A percentile compares a stretch with the other conserved stretches of the same genome.
phyloP scores from a whole-genome alignment of 2,329 filamentous ascomycete genomes.

The Magnaporthiopsis rhizophila region DNA sequence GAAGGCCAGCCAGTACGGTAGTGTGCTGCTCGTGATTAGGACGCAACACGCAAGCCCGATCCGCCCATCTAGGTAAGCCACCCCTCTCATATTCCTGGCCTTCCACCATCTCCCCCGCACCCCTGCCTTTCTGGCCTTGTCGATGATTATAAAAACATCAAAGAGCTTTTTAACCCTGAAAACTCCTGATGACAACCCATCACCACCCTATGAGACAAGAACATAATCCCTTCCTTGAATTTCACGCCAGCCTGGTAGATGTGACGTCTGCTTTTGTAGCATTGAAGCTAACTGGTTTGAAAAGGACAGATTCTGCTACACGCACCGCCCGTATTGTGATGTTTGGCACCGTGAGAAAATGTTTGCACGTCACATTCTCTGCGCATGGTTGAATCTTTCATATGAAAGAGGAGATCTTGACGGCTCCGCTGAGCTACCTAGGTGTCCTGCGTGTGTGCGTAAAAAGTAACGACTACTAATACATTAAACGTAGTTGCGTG shows the following conservation, averaged over 20 bases:
- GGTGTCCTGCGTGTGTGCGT: too few relatives aligned
- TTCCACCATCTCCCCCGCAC: background rate
- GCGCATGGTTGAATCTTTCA: too few relatives aligned
- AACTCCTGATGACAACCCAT: slow-evolving; percentile 49
- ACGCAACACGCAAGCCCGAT: slow-evolving; percentile 2
- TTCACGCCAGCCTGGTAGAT: background rate
- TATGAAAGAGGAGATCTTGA: too few relatives aligned
- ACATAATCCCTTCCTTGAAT: slow-evolving; percentile 12
- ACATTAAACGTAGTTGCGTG: too few relatives aligned
- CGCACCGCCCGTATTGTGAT: too few relatives aligned
- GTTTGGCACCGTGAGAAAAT: too few relatives aligned
- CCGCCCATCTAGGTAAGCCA: slow-evolving; percentile 37
- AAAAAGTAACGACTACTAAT: too few relatives aligned
- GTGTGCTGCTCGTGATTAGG: slow-evolving; percentile 1
- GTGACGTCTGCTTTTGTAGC: background rate
- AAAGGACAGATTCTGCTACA: slow-evolving; percentile 1
- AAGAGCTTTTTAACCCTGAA: slow-evolving; percentile 66
- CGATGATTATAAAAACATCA: slow-evolving; percentile 48
- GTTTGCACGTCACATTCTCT: too few relatives aligned
- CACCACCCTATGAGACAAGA: slow-evolving; percentile 49
- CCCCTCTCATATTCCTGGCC: background rate
- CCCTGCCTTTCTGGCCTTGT: slow-evolving; percentile 17
- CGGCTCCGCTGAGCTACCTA: too few relatives aligned
- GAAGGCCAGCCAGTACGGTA: slow-evolving; percentile 8
- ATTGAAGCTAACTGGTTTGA: slow-evolving; percentile 3